Percentiles rank a stretch among this genome's conserved stretches.
Evolutionary conservation across 2,329 filamentous ascomycete species (phyloP).

Genomic region (Penicillium sumatraense): DNA sequence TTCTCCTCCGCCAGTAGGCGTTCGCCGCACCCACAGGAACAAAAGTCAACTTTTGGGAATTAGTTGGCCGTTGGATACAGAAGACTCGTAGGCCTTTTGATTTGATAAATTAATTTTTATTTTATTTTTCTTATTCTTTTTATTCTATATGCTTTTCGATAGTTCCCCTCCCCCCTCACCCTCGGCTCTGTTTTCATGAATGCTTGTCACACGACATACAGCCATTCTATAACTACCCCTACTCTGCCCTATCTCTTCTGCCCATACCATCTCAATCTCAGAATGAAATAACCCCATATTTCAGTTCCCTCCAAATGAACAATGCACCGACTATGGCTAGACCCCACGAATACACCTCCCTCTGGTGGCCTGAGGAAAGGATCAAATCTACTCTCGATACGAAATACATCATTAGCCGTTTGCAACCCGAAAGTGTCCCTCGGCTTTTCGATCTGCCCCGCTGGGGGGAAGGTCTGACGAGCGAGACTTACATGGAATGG

Average conservation of each 20-base stretch:
- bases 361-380: conserved; percentile 53
- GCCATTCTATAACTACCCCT: neutral
- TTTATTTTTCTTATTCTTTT: too few relatives aligned
- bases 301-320: conserved; percentile 1
- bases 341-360: conserved; percentile 30
- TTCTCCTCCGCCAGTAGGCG: conserved; percentile 16
- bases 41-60: too few relatives aligned
- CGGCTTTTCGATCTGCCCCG: conserved; percentile 43
- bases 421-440: conserved; percentile 41
- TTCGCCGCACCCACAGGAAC: neutral
- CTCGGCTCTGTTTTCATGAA: neutral
- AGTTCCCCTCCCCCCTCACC: too few relatives aligned
- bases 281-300: neutral
- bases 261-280: neutral
- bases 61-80: conserved; percentile 12
- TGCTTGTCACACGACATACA: neutral
- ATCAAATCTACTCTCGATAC: conserved; percentile 48
- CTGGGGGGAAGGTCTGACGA: conserved; percentile 52
- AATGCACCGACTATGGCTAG: conserved; percentile 18
- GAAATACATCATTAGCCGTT: conserved; percentile 44
- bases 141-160: too few relatives aligned
- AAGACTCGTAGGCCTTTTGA: neutral
- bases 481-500: conserved; percentile 65
- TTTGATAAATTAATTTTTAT: too few relatives aligned
- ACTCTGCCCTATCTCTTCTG: too few relatives aligned